Percentiles rank a stretch among this genome's conserved stretches.
phyloP scores from a whole-genome alignment of 225 moss, liverwort and hornwort species.

The Polytrichum formosum region DNA sequence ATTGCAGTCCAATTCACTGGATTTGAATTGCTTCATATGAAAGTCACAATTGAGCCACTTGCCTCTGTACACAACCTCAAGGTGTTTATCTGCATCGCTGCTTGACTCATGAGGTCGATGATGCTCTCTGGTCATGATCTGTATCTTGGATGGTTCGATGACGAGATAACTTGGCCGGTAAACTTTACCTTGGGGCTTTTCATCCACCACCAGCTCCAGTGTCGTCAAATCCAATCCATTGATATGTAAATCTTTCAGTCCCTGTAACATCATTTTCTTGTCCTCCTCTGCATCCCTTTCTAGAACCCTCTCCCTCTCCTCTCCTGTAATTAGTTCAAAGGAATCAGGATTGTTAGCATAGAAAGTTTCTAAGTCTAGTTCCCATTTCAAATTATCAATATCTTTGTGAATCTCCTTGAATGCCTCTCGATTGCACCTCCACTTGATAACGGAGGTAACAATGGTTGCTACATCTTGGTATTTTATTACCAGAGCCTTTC shows the following conservation, averaged over 20 bases:
- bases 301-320: background rate
- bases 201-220: background rate
- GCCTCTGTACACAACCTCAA: background rate
- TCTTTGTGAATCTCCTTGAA: constrained; percentile 8
- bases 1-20: background rate
- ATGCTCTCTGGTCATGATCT: background rate
- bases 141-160: constrained; percentile 1
- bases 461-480: background rate
- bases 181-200: background rate
- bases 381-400: background rate
- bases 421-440: constrained; percentile 1
- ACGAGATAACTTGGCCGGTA: background rate
- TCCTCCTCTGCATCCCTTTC: constrained; percentile 3
- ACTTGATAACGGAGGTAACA: background rate
- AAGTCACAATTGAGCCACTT: constrained; percentile 3
- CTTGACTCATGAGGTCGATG: too few species aligned
- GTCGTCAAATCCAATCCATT: background rate
- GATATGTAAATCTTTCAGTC: background rate
- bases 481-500: background rate
- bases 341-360: background rate
- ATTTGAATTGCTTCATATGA: background rate
- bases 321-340: background rate
- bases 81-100: background rate
- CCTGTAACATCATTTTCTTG: background rate
- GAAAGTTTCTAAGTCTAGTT: constrained; percentile 10